Evolutionary conservation across 1,284 basidiomycete genomes (phyloP), one percentile per base, ranked within the genome.

Genomic region (Ganoderma sp.): DNA sequence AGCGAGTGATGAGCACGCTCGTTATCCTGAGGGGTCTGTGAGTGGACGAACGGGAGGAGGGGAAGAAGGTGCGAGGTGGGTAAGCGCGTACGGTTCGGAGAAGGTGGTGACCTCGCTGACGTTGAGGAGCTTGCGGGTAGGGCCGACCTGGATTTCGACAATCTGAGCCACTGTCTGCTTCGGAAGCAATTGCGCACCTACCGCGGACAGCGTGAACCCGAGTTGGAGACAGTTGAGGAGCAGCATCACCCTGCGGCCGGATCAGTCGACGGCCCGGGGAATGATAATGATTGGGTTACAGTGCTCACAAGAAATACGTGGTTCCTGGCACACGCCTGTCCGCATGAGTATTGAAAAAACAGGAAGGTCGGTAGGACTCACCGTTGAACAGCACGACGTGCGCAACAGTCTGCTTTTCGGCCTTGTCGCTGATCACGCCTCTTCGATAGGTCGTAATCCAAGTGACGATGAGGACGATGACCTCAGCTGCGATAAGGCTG

Each of bases 1-100:
- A 68, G 42, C 64, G 67, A 22, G 67, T 63, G 25, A 68, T 28
- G 25, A 68, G 60, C 34, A 63, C 61, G 25, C 64, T 56, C 19
- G 67, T 68, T 25, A 68, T 28, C 15, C 67, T 68, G 43, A 4
- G 7, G 28, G 10, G 8, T 32, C 19, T n/a, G 8, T 45, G 8
- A 32, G n/a, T 12, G 5, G 14, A 7, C 32, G 2, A 2, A 32
- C 28, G 28, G 28, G 15, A 58, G 32, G 37, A 12, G 39, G 3
- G 25, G 15, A 3, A 25, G 39, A 22, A n/a, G n/a, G n/a, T n/a
- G n/a, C n/a, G n/a, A n/a, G n/a, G n/a, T n/a, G n/a, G n/a, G n/a
- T n/a, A 17, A 7, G 7, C 22, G 15, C 60, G 10, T 42, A 61
- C 60, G 41, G 41, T 17, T 43, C 28, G 41, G 60, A 45, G 28